These are phyloP conservation scores for Gnomoniopsis smithogilvyi DNA, from an alignment of 2,329 filamentous ascomycete genomes.

Conservation along the genomic window DNA sequence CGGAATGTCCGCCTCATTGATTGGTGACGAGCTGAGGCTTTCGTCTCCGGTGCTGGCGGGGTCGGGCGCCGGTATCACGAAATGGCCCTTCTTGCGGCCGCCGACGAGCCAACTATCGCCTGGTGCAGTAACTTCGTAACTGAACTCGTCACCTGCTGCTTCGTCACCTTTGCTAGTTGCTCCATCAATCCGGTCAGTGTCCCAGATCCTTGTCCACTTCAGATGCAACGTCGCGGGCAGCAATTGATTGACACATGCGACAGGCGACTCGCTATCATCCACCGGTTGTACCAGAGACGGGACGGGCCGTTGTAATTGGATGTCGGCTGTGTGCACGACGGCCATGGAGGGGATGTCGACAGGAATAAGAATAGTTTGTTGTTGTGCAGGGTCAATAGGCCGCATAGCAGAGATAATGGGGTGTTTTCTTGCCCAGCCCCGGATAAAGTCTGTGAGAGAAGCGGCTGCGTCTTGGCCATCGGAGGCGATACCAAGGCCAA, in stretches of 20 bases:
- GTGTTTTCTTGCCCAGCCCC: conserved; percentile 34
- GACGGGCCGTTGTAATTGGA: conserved; percentile 47
- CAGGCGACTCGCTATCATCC: conserved; percentile 33
- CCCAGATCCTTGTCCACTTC: conserved; percentile 62
- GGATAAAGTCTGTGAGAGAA: conserved; percentile 33
- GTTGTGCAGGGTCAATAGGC: conserved; percentile 32
- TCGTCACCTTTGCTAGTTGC: conserved; percentile 28
- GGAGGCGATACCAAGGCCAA: conserved; percentile 41
- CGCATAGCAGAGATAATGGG: conserved; percentile 30
- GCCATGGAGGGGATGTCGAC: conserved; percentile 84
- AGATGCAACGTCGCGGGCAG: conserved; percentile 60
- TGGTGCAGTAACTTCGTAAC: conserved; percentile 75
- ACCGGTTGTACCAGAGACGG: conserved; percentile 24
- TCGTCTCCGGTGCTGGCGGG: conserved; percentile 16
- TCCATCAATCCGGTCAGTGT: conserved; percentile 39
- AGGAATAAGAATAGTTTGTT: conserved; percentile 73
- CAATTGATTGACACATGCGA: conserved; percentile 61
- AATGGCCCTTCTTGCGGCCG: conserved; percentile 75
- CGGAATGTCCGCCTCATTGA: conserved; percentile 56
- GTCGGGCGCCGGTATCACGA: conserved; percentile 51
- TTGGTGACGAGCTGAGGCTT: conserved; percentile 36
- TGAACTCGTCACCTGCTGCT: conserved; percentile 62
- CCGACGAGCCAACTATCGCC: conserved; percentile 81
- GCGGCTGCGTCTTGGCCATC: conserved; percentile 21
- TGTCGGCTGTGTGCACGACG: conserved; percentile 76